A percentile compares a stretch with the other conserved stretches of the same genome.
Evolutionary conservation across 106 monocot species (phyloP).

Genomic region (Posidonia australis): DNA sequence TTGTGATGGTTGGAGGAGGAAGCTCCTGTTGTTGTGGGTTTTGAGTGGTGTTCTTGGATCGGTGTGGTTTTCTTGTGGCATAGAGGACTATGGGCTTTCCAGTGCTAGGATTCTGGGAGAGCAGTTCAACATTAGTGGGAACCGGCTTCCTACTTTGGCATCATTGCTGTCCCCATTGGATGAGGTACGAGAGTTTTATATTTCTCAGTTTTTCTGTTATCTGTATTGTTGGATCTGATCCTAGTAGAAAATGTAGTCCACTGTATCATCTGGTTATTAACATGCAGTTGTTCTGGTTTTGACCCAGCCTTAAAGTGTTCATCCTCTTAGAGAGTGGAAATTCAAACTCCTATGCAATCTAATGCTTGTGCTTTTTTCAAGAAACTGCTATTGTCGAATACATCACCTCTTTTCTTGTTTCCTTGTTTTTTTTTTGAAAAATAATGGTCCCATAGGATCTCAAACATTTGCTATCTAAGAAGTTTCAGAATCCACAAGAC

Average conservation of each 20-base stretch:
- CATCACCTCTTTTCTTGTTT: neutral
- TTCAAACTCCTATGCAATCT: too few species aligned
- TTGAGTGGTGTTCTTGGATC: constrained; percentile 11
- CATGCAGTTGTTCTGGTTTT: neutral
- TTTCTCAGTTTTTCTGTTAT: neutral
- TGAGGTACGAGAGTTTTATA: neutral
- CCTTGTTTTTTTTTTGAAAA: neutral
- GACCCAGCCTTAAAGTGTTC: neutral
- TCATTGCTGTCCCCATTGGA: neutral
- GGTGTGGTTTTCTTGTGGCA: constrained; percentile 4
- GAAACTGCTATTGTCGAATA: neutral
- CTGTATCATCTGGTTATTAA: too few species aligned
- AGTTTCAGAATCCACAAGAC: too few species aligned
- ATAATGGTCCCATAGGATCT: neutral
- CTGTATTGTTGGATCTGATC: neutral
- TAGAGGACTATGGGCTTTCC: neutral
- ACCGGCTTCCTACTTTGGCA: constrained; percentile 5
- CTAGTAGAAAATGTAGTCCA: neutral
- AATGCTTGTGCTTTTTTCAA: neutral
- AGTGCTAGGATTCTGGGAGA: constrained; percentile 2
- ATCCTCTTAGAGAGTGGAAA: too few species aligned
- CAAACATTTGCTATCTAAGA: too few species aligned
- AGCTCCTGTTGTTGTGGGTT: constrained; percentile 13
- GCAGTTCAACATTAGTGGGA: constrained; percentile 3
- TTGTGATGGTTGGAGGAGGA: constrained; percentile 9